These are phyloP conservation scores for Macrophomina phaseolina DNA, from an alignment of 2,329 filamentous ascomycete species.

Conservation along the genomic window DNA sequence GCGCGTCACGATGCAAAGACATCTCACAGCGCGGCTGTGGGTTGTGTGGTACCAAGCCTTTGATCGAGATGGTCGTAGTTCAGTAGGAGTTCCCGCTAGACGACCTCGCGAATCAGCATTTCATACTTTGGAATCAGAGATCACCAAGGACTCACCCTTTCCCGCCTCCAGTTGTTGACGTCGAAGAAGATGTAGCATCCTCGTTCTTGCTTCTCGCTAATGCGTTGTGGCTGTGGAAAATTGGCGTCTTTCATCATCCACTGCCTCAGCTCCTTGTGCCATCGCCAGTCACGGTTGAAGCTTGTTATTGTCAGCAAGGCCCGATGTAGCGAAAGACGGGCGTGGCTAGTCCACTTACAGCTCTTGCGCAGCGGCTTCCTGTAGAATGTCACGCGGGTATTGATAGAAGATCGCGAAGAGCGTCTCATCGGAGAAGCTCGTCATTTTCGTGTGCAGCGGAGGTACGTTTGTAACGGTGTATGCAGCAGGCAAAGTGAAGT, in stretches of 20 bases:
- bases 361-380: slow-evolving; percentile 69
- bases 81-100: slow-evolving; percentile 56
- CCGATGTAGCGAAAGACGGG: background rate
- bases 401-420: slow-evolving; percentile 74
- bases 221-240: slow-evolving; percentile 49
- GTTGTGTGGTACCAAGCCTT: slow-evolving; percentile 34
- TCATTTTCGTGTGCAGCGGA: slow-evolving; percentile 62
- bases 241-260: slow-evolving; percentile 62
- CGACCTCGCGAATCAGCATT: slow-evolving; percentile 31
- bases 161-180: slow-evolving; percentile 58
- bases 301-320: slow-evolving; percentile 26
- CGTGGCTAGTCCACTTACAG: slow-evolving; percentile 46
- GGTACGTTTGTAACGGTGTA: slow-evolving; percentile 72
- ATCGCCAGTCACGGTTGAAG: slow-evolving; percentile 58
- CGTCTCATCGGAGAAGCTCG: slow-evolving; percentile 67
- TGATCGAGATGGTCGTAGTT: slow-evolving; percentile 59
- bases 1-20: background rate
- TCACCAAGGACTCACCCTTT: slow-evolving; percentile 48
- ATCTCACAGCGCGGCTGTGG: slow-evolving; percentile 20
- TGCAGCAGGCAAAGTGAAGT: slow-evolving; percentile 67
- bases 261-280: slow-evolving; percentile 59
- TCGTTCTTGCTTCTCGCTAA: slow-evolving; percentile 55
- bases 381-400: slow-evolving; percentile 67
- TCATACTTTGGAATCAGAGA: slow-evolving; percentile 3
- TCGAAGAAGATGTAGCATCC: slow-evolving; percentile 63